Percentiles rank a stretch among this genome's conserved stretches.
Conservation (phyloP, 2,329 filamentous ascomycete species). For the Talaromyces sp. region DNA sequence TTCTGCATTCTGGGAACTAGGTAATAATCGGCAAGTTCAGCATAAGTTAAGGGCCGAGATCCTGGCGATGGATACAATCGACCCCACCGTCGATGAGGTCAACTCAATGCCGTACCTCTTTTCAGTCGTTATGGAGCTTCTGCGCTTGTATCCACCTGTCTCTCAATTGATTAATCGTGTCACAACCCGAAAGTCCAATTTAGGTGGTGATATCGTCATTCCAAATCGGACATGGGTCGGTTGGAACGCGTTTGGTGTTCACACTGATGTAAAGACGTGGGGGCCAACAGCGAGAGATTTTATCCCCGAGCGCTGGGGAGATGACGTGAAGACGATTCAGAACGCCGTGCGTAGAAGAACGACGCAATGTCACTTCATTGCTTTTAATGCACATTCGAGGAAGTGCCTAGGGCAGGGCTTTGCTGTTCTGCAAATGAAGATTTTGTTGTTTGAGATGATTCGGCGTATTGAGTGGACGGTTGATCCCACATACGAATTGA, state of each 20-base stretch:
- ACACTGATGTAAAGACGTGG: constrained; percentile 39
- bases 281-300: constrained; percentile 37
- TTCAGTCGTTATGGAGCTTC: constrained; percentile 49
- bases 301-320: constrained; percentile 41
- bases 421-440: constrained; percentile 32
- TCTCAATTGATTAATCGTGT: constrained; percentile 54
- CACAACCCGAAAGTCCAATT: constrained; percentile 29
- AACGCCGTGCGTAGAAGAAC: constrained; percentile 26
- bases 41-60: constrained; percentile 37
- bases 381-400: constrained; percentile 34
- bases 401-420: constrained; percentile 35
- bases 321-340: constrained; percentile 37
- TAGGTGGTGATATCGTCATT: constrained; percentile 33
- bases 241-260: constrained; percentile 46
- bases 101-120: constrained; percentile 48
- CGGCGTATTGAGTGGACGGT: constrained; percentile 23
- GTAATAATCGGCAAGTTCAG: constrained; percentile 37
- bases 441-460: constrained; percentile 27
- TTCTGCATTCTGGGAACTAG: constrained; percentile 42
- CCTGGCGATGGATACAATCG: constrained; percentile 3
- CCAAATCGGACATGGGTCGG: constrained; percentile 44
- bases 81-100: constrained; percentile 28
- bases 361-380: constrained; percentile 31
- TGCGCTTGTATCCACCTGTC: constrained; percentile 55
- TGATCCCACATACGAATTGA: constrained; percentile 26